These are phyloP conservation scores for Fagus crenata DNA, from an alignment of 306 rosid species.

Conservation along the genomic window DNA sequence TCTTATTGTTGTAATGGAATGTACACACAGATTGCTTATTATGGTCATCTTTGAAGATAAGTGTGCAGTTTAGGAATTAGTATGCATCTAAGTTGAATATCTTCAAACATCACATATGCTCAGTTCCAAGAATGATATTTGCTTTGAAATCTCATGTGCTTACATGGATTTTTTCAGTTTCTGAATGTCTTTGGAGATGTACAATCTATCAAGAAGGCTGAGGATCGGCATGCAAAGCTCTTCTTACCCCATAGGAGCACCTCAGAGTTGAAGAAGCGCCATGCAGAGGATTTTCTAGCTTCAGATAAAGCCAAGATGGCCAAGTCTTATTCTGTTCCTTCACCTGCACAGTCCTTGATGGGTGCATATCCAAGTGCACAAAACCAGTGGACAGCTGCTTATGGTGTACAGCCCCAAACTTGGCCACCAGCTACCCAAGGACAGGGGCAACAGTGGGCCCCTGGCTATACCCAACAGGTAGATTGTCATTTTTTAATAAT, in stretches of 20 bases:
- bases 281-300: slow-evolving; percentile 83
- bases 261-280: slow-evolving; percentile 89
- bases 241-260: slow-evolving; percentile 81
- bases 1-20: not conserved
- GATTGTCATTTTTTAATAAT: slow-evolving; percentile 1
- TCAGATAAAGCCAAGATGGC: slow-evolving; percentile 82
- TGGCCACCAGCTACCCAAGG: slow-evolving; percentile 92
- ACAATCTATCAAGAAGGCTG: slow-evolving; percentile 81
- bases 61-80: not conserved
- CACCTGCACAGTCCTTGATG: slow-evolving; percentile 75
- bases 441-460: slow-evolving; percentile 95
- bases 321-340: slow-evolving; percentile 67
- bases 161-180: slow-evolving; percentile 59
- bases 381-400: slow-evolving; percentile 79
- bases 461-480: slow-evolving; percentile 91
- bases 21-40: not conserved
- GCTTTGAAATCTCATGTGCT: slow-evolving; percentile 17
- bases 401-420: slow-evolving; percentile 84
- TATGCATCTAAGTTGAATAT: not conserved
- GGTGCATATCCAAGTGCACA: slow-evolving; percentile 86
- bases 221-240: slow-evolving; percentile 90
- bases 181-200: slow-evolving; percentile 89
- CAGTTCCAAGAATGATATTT: not conserved
- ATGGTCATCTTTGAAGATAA: not conserved
- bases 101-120: not conserved